These are phyloP conservation scores for Trypanosoma cruzi DNA, from an alignment of 208 protist genomes.

Conservation along the genomic window DNA sequence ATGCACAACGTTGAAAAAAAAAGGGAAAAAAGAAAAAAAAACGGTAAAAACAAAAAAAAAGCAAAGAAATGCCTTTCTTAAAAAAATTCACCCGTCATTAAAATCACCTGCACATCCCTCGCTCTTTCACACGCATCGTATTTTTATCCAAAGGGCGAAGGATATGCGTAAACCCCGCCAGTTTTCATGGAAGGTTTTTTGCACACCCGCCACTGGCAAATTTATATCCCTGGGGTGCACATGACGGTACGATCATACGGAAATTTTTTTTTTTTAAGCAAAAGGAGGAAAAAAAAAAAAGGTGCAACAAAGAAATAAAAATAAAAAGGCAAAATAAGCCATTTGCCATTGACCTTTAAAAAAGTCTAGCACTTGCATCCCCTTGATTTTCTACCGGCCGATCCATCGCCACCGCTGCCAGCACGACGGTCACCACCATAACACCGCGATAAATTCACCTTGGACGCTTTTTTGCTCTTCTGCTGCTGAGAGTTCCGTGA, in stretches of 20 bases:
- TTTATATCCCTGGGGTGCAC: too few relatives aligned
- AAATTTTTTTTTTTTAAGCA: too few relatives aligned
- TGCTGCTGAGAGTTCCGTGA: slow-evolving; percentile 13
- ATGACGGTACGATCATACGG: too few relatives aligned
- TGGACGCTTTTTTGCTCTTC: slow-evolving; percentile 37
- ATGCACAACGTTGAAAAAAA: slow-evolving; percentile 12
- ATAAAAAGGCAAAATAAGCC: slow-evolving; percentile 4
- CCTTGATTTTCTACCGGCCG: not conserved
- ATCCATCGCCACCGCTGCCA: too few relatives aligned
- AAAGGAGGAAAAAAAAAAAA: too few relatives aligned
- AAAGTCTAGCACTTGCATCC: slow-evolving; percentile 8
- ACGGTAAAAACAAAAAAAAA: slow-evolving; percentile 17
- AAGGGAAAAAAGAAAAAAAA: slow-evolving; percentile 22
- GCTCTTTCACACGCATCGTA: too few relatives aligned
- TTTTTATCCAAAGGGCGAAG: too few relatives aligned
- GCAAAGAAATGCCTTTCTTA: slow-evolving; percentile 19
- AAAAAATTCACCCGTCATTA: not conserved
- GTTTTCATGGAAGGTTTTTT: too few relatives aligned
- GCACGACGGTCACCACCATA: not conserved
- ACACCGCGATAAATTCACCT: slow-evolving; percentile 4
- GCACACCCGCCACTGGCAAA: too few relatives aligned
- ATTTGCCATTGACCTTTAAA: too few relatives aligned
- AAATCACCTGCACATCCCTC: slow-evolving; percentile 15
- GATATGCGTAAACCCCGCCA: too few relatives aligned
- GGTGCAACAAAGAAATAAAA: slow-evolving; percentile 32